Evolutionary conservation across 1,284 basidiomycete genomes (phyloP).

Genomic region (Sanghuangporus weigelae): DNA sequence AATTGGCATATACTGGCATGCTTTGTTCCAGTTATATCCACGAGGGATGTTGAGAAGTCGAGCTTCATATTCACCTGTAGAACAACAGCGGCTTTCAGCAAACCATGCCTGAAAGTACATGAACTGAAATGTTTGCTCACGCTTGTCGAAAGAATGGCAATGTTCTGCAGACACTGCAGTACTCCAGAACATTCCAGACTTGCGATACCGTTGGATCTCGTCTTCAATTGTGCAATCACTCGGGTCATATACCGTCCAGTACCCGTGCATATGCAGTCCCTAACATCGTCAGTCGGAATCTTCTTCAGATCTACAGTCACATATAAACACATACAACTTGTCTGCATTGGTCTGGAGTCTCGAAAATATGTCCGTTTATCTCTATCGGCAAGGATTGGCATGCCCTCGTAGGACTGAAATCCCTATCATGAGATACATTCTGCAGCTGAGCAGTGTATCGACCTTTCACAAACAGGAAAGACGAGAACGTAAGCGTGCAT

Average conservation of each 20-base stretch:
- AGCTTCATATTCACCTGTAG: conserved; percentile 4
- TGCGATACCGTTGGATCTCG: conserved; percentile 1
- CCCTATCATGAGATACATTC: background rate
- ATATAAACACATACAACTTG: background rate
- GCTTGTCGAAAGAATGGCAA: conserved; percentile 5
- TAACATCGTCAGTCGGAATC: background rate
- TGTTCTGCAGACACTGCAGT: background rate
- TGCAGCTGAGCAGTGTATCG: background rate
- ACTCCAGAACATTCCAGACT: background rate
- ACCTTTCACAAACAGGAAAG: background rate
- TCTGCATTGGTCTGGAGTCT: background rate
- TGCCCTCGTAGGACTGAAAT: background rate
- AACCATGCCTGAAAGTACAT: background rate
- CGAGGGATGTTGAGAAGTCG: background rate
- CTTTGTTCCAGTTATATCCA: background rate
- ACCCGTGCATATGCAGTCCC: background rate
- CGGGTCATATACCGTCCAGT: background rate
- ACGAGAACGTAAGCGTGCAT: background rate
- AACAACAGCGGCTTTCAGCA: background rate
- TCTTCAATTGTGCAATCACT: background rate
- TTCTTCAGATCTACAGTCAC: background rate
- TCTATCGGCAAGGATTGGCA: background rate
- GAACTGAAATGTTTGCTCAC: background rate
- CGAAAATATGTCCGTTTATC: background rate
- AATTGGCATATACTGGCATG: conserved; percentile 2